Percentiles rank a stretch among this genome's conserved stretches.
Conservation (phyloP, 768 basidiomycete genomes). For the Flagelloscypha sp. region DNA sequence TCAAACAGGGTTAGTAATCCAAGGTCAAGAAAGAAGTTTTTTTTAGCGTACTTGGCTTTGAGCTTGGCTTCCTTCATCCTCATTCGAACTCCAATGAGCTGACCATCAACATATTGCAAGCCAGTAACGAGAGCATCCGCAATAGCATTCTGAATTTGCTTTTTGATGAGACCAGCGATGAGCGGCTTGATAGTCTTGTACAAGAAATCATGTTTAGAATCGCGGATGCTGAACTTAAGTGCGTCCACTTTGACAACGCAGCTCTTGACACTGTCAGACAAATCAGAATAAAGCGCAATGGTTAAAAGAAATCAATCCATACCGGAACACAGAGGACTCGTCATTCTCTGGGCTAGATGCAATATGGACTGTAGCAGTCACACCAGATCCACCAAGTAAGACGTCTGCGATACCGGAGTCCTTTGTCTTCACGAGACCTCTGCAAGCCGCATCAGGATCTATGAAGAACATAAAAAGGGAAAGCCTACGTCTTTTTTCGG, state of each 20-base stretch:
- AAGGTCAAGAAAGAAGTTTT: constrained; percentile 20
- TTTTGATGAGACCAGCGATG: constrained; percentile 78
- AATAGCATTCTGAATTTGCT: constrained; percentile 54
- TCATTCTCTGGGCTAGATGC: constrained; percentile 51
- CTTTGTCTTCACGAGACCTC: constrained; percentile 67
- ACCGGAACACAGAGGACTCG: constrained; percentile 61
- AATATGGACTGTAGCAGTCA: constrained; percentile 61
- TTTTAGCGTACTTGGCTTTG: constrained; percentile 26
- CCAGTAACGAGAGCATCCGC: constrained; percentile 67
- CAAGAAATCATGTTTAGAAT: constrained; percentile 81
- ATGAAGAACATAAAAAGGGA: too few relatives aligned
- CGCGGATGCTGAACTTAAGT: constrained; percentile 85
- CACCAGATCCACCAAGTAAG: constrained; percentile 73
- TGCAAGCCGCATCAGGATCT: too few relatives aligned
- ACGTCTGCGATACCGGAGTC: constrained; percentile 87
- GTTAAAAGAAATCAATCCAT: too few relatives aligned
- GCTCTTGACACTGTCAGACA: constrained; percentile 56
- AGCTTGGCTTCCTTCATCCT: constrained; percentile 58
- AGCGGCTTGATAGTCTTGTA: constrained; percentile 81
- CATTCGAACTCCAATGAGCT: constrained; percentile 82
- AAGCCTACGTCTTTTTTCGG: constrained; percentile 77
- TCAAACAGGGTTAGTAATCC: constrained; percentile 16
- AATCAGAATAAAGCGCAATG: too few relatives aligned
- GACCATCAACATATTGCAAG: constrained; percentile 82
- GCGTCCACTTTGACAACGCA: constrained; percentile 77